A percentile compares a stretch with the other conserved stretches of the same genome.
phyloP scores from a whole-genome alignment of 2,329 filamentous ascomycete species.

The Talaromyces funiculosus region DNA sequence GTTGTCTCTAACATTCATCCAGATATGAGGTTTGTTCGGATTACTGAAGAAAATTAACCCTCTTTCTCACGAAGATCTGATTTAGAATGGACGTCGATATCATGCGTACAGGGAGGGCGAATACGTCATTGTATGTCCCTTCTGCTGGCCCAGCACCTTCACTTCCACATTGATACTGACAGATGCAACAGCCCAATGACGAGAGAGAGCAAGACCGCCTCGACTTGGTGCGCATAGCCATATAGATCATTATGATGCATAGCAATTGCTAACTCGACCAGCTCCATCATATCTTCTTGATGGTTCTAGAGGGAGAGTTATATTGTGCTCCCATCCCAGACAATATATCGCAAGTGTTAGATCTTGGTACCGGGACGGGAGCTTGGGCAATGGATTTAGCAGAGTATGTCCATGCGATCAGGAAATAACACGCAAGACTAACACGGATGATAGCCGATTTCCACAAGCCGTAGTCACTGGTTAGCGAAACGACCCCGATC shows the following conservation, averaged over 20 bases:
- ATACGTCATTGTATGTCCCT: constrained; percentile 5
- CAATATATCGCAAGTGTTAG: neutral
- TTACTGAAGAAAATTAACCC: neutral
- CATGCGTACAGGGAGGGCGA: constrained; percentile 8
- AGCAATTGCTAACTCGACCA: neutral
- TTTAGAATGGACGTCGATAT: constrained; percentile 8
- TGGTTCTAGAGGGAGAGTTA: constrained; percentile 15
- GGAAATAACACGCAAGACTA: neutral
- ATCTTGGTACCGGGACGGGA: constrained; percentile 10
- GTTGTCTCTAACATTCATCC: neutral
- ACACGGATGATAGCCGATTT: neutral
- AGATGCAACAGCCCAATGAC: neutral
- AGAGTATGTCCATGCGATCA: constrained; percentile 16
- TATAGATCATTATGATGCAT: neutral
- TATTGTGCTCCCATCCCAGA: constrained; percentile 16
- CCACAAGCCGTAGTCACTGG: constrained; percentile 15
- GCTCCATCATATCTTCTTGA: constrained; percentile 21
- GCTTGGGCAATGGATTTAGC: constrained; percentile 10
- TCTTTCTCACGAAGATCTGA: neutral
- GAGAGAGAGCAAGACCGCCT: constrained; percentile 9
- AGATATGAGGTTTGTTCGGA: constrained; percentile 2
- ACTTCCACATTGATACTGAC: neutral
- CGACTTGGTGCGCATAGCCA: constrained; percentile 4
- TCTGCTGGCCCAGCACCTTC: neutral
- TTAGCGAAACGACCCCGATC: neutral